A percentile compares a stretch with the other conserved stretches of the same genome.
Conservation (phyloP, 768 basidiomycete genomes). For the Podaxis pistillaris region DNA sequence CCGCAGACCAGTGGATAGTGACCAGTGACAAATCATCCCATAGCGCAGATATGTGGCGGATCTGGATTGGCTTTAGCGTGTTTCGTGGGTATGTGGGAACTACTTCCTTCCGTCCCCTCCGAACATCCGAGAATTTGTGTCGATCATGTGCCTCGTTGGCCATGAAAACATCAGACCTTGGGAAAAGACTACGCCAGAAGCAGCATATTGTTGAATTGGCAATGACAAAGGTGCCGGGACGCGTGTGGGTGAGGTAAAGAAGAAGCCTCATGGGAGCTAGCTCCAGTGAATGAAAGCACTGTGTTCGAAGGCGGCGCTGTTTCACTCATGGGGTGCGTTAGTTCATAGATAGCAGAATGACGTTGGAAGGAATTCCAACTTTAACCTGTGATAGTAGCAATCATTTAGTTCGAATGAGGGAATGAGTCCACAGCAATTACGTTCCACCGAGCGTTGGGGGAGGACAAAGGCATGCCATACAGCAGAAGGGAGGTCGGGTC, state of each 20-base stretch:
- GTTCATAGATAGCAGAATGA: not conserved
- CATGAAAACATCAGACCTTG: not conserved
- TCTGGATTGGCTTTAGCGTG: conserved; percentile 7
- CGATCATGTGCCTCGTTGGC: conserved; percentile 5
- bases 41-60: conserved; percentile 7
- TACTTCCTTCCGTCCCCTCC: conserved; percentile 4
- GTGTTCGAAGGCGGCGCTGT: not conserved
- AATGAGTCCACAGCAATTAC: not conserved
- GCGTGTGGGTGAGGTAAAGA: not conserved
- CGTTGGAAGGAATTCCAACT: not conserved
- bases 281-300: not conserved
- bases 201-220: not conserved
- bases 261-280: not conserved
- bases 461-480: not conserved
- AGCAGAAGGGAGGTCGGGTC: not conserved
- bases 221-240: not conserved
- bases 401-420: not conserved
- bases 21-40: not conserved
- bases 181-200: not conserved
- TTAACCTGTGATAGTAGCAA: not conserved
- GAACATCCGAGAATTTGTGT: not conserved
- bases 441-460: not conserved
- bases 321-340: not conserved
- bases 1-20: not conserved
- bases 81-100: not conserved